Evolutionary conservation across 306 rosid species (phyloP).

Genomic region (Senna siamea): DNA sequence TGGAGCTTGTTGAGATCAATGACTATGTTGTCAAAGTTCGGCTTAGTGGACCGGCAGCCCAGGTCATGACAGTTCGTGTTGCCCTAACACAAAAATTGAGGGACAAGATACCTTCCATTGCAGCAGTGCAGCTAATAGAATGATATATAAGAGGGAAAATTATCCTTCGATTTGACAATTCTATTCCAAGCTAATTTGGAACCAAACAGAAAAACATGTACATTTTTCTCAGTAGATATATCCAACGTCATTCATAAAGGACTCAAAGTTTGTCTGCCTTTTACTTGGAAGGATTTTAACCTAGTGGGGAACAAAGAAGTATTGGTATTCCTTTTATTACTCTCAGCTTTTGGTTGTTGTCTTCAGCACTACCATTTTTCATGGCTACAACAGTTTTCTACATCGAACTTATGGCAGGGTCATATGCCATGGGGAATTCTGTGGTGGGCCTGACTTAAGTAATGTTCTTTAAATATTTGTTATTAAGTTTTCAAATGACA

Average conservation of each 20-base stretch:
- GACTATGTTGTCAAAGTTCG: slow-evolving; percentile 77
- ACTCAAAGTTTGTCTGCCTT: slow-evolving; percentile 10
- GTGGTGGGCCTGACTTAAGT: not conserved
- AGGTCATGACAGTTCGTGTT: slow-evolving; percentile 90
- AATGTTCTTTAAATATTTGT: too few relatives aligned
- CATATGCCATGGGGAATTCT: not conserved
- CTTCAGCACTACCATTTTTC: not conserved
- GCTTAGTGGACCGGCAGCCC: slow-evolving; percentile 90
- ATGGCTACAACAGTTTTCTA: not conserved
- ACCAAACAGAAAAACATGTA: slow-evolving; percentile 20
- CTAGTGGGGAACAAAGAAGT: not conserved
- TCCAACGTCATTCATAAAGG: slow-evolving; percentile 5
- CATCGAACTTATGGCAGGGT: not conserved
- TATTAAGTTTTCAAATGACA: too few relatives aligned
- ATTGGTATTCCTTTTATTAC: not conserved
- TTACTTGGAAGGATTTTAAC: slow-evolving; percentile 1
- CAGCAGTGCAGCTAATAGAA: slow-evolving; percentile 83
- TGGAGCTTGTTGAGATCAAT: slow-evolving; percentile 72
- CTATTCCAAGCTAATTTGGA: slow-evolving; percentile 30
- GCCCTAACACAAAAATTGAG: slow-evolving; percentile 91
- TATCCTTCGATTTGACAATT: slow-evolving; percentile 25
- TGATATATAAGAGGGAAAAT: slow-evolving; percentile 45
- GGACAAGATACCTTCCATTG: slow-evolving; percentile 89
- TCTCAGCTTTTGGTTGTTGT: slow-evolving; percentile 9
- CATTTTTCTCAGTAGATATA: slow-evolving; percentile 22